Evolutionary conservation across 176 grass and related monocot genomes (phyloP).

Genomic region (Thalia dealbata): DNA sequence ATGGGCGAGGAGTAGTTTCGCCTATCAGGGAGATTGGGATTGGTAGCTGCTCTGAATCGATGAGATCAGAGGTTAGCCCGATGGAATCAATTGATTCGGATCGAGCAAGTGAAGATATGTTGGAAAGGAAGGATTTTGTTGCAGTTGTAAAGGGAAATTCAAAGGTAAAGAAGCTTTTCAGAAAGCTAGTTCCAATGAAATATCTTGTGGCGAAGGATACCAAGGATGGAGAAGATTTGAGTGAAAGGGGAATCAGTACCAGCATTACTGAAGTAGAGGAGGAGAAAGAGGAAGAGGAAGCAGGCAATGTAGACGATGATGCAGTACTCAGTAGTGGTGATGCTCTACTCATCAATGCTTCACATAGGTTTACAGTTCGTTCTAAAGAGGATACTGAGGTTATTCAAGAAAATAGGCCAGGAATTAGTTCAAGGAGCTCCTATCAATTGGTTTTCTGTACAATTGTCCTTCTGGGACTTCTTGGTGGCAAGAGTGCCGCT

Average conservation of each 20-base stretch:
- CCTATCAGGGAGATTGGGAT: conserved; percentile 2
- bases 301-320: not conserved
- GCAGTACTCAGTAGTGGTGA: conserved; percentile 9
- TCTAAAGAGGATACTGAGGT: not conserved
- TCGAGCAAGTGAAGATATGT: conserved; percentile 2
- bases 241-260: not conserved
- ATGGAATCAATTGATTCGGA: conserved; percentile 7
- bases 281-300: not conserved
- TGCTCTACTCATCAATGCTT: conserved; percentile 17
- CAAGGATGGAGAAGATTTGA: conserved; percentile 1
- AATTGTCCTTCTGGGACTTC: conserved; percentile 51
- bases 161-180: conserved; percentile 30
- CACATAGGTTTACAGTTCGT: not conserved
- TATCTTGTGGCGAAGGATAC: conserved; percentile 1
- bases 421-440: conserved; percentile 9
- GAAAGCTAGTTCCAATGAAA: conserved; percentile 35
- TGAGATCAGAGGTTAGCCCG: conserved; percentile 1
- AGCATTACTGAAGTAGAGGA: conserved; percentile 13
- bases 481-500: conserved; percentile 48
- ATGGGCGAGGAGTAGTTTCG: conserved; percentile 20
- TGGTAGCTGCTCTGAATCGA: conserved; percentile 21
- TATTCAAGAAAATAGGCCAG: not conserved
- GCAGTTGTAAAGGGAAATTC: not conserved
- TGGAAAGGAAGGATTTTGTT: conserved; percentile 21
- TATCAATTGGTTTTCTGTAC: conserved; percentile 21